phyloP scores from a whole-genome alignment of 257 asterid species.

The Forsythia suspensa region DNA sequence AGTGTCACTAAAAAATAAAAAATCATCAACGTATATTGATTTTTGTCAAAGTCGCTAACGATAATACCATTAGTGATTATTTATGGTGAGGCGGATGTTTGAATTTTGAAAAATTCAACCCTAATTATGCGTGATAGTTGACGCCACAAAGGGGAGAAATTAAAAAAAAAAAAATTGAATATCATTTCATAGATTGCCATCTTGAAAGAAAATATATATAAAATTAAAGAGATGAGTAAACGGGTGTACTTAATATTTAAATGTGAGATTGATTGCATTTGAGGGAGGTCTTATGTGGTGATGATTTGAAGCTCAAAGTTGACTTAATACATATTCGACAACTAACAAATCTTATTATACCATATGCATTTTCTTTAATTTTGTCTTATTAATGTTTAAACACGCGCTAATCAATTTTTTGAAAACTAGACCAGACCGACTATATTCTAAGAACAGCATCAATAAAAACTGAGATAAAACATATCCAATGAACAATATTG shows the following conservation, averaged over 20 bases:
- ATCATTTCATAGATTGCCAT: not conserved
- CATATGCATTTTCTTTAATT: not conserved
- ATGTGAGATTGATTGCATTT: conserved; percentile 39
- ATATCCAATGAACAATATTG: too few relatives aligned
- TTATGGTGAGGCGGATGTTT: not conserved
- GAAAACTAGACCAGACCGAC: too few relatives aligned
- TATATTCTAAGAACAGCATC: not conserved
- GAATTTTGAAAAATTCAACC: not conserved
- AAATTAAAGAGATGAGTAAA: not conserved
- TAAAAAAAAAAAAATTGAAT: not conserved
- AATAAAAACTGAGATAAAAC: too few relatives aligned
- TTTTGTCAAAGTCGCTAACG: too few relatives aligned
- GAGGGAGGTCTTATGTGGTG: conserved; percentile 74
- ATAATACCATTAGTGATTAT: too few relatives aligned
- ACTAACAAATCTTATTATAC: not conserved
- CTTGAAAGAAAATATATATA: not conserved
- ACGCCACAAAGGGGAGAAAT: not conserved
- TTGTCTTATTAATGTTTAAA: not conserved
- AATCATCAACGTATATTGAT: too few relatives aligned
- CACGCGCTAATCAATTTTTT: not conserved
- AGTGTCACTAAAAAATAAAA: too few relatives aligned
- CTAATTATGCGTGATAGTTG: not conserved
- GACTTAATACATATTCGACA: conserved; percentile 37
- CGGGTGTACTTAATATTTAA: conserved; percentile 16
- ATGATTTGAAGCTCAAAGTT: conserved; percentile 42